Evolutionary conservation across 495 filamentous ascomycete genomes (phyloP).

Genomic region (Tetracladium setigerum): DNA sequence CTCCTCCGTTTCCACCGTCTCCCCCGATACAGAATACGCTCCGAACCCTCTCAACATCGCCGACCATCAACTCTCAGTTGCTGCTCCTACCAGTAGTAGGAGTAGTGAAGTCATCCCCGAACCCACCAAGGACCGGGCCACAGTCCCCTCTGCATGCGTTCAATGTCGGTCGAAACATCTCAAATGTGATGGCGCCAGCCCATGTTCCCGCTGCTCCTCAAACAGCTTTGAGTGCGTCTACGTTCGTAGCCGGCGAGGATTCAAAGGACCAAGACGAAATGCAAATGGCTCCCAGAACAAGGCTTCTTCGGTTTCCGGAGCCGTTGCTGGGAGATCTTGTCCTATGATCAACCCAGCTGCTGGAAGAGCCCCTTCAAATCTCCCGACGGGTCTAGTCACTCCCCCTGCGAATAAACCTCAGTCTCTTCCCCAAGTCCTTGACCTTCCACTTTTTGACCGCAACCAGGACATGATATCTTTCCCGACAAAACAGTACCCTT

Average conservation of each 20-base stretch:
- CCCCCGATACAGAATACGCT: not conserved
- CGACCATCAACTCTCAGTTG: not conserved
- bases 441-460: conserved; percentile 12
- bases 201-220: conserved; percentile 18
- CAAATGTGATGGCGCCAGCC: conserved; percentile 20
- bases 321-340: conserved; percentile 6
- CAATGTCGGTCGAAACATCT: conserved; percentile 20
- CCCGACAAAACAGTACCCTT: conserved; percentile 5
- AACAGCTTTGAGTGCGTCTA: conserved; percentile 20
- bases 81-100: too few relatives aligned
- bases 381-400: conserved; percentile 14
- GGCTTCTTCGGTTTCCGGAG: not conserved
- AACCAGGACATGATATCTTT: conserved; percentile 15
- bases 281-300: conserved; percentile 7
- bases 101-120: not conserved
- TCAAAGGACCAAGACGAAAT: conserved; percentile 20
- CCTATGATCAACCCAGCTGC: conserved; percentile 13
- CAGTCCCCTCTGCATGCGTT: conserved; percentile 20
- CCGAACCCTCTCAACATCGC: not conserved
- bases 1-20: not conserved
- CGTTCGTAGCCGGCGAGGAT: conserved; percentile 18
- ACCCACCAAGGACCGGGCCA: conserved; percentile 13
- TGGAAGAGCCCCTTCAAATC: conserved; percentile 3
- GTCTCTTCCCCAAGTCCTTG: conserved; percentile 8
- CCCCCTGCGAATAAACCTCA: conserved; percentile 16